Evolutionary conservation across 1,284 basidiomycete genomes (phyloP).

Genomic region (Sanghuangporus sanghuang): DNA sequence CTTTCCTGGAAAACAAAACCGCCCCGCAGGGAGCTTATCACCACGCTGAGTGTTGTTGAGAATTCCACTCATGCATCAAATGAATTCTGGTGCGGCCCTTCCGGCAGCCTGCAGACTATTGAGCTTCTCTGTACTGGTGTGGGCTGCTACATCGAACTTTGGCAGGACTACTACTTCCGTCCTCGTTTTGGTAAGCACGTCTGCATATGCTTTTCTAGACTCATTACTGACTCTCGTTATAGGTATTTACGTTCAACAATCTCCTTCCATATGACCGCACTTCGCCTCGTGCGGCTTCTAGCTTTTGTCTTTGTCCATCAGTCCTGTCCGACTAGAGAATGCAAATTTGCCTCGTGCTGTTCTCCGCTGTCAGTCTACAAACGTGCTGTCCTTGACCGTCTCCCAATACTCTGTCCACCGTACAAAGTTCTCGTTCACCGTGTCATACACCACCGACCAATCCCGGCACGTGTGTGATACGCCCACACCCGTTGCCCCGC

Average conservation of each 20-base stretch:
- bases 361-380: background rate
- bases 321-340: background rate
- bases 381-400: conserved; percentile 7
- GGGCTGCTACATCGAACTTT: conserved; percentile 16
- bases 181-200: conserved; percentile 14
- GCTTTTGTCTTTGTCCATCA: background rate
- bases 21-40: conserved; percentile 1
- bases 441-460: conserved; percentile 15
- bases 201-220: background rate
- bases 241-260: conserved; percentile 13
- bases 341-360: background rate
- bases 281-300: background rate
- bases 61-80: conserved; percentile 13
- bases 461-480: conserved; percentile 14
- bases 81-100: conserved; percentile 18
- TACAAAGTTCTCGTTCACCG: conserved; percentile 11
- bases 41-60: conserved; percentile 1
- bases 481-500: conserved; percentile 7
- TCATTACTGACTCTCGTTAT: background rate
- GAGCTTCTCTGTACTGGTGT: conserved; percentile 10
- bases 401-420: conserved; percentile 14
- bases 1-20: conserved; percentile 15
- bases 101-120: conserved; percentile 13
- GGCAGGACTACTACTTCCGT: conserved; percentile 16
- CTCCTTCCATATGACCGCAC: conserved; percentile 5